Conservation (phyloP, 805 yeast species). For the Debaryomyces maramus region DNA sequence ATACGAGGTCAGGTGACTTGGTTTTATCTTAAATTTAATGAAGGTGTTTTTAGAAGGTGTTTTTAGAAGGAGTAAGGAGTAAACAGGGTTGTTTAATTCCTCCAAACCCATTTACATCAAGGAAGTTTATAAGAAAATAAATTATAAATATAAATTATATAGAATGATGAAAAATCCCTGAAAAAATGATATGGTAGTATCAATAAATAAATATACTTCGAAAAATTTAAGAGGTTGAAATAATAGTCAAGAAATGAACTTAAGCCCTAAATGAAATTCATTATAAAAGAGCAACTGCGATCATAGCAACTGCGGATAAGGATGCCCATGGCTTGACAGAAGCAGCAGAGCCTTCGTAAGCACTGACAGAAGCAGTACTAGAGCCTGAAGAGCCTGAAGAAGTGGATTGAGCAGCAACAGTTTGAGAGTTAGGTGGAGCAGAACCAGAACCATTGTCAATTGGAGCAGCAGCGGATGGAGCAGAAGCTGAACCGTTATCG, state of each 20-base stretch:
- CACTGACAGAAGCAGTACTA: conserved; percentile 10
- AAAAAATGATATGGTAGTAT: neutral
- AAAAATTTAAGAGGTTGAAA: neutral
- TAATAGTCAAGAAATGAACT: neutral
- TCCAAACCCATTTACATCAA: no score
- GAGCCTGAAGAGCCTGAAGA: conserved; percentile 11
- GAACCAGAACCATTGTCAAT: conserved; percentile 16
- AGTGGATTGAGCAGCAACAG: conserved; percentile 7
- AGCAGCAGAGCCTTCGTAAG: conserved; percentile 15
- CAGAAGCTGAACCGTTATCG: conserved; percentile 11
- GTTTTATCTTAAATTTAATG: no score
- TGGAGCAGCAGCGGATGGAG: conserved; percentile 10
- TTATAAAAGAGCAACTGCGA: no score
- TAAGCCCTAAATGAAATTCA: neutral
- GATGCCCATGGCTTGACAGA: neutral
- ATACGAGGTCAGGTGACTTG: no score
- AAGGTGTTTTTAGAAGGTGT: no score
- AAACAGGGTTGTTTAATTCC: no score
- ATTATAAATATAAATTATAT: no score
- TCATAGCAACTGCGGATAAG: neutral
- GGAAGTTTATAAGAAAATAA: no score
- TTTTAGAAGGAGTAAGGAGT: no score
- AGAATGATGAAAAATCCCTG: conserved; percentile 6
- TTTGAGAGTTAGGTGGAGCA: conserved; percentile 11
- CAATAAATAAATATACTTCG: no score